phyloP scores from a whole-genome alignment of 345 rosid species.

The Excoecaria cochinchinensis region DNA sequence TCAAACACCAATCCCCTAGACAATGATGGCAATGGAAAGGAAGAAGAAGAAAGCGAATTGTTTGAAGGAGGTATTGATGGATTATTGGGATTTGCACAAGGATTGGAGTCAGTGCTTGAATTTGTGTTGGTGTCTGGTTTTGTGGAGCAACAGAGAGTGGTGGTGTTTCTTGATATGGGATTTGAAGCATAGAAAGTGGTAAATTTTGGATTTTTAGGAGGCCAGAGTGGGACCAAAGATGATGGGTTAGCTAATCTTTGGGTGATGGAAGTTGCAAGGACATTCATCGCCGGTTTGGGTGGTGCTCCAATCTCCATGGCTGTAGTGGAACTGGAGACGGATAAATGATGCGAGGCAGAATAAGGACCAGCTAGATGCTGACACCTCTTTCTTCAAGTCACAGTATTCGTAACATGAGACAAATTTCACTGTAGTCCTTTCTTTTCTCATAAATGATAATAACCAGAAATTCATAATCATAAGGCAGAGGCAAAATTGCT shows the following conservation, averaged over 20 bases:
- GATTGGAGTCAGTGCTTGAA: constrained; percentile 18
- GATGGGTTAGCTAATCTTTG: constrained; percentile 12
- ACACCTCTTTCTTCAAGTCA: not conserved
- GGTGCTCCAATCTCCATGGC: constrained; percentile 27
- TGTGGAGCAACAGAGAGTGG: constrained; percentile 41
- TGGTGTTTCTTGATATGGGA: constrained; percentile 18
- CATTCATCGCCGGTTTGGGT: constrained; percentile 34
- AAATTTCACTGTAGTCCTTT: not conserved
- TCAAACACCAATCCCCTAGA: constrained; percentile 60
- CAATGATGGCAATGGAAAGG: constrained; percentile 8
- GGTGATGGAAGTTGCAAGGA: constrained; percentile 29
- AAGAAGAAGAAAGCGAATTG: constrained; percentile 21
- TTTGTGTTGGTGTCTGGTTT: constrained; percentile 37
- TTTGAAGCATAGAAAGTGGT: constrained; percentile 19
- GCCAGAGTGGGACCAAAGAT: constrained; percentile 29
- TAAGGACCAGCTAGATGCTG: constrained; percentile 10
- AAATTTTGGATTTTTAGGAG: constrained; percentile 21
- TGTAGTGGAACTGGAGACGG: not conserved
- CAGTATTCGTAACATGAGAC: not conserved
- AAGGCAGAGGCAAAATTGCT: too few species aligned
- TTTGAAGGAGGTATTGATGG: constrained; percentile 18
- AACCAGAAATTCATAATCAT: too few species aligned
- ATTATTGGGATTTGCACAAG: constrained; percentile 9
- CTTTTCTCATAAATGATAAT: not conserved
- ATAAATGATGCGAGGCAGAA: not conserved